Evolutionary conservation across 2,329 filamentous ascomycete genomes (phyloP), one percentile per base, ranked within the genome.

Genomic region (Colletotrichum sublineola): DNA sequence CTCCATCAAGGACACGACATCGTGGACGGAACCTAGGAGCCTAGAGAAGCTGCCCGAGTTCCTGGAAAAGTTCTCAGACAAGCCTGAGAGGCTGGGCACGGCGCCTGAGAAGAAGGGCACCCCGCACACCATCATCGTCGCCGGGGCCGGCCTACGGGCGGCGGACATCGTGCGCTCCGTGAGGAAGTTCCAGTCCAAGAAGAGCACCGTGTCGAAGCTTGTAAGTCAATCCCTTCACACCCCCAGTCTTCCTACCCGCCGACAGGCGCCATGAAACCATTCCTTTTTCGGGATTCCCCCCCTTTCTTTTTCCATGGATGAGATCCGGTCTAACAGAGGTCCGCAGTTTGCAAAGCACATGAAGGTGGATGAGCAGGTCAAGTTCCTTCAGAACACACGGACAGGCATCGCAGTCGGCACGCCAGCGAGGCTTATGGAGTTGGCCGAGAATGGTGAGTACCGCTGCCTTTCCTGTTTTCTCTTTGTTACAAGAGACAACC

Each of bases 391-490:
- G 77, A 87, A 83, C 66, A 86, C 83, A 75, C 91, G 92, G 73
- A 94, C 95, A 15, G 94, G 94, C 38, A 93, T 98, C 74, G 95
- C 93, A 3, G 94, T 98, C 18, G 96, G 96, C 4, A 99, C 96
- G 6, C 96, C 96, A 6, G 89, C 93, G 61, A 88, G 96, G 60
- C 83, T 99, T 52, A 91, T 90, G 64, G 95, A 97, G 77, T 83
- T 99, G 73, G 89, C 97, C 44, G 92, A 97, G 50, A 90, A 94
- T 74, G 94, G 93, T 92, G 84, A 79, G 87, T 77, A 24, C 5
- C n/a, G 15, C n/a, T 31, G 2, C 36, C 44, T 18, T 55, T 11
- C n/a, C 20, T 48, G 2, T 46, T 29, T 14, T 18, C 29, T 33
- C 36, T 42, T 36, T n/a, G 20, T 24, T 18, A 42, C 8, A 36